Evolutionary conservation across 352 stramenopile genomes (phyloP), one percentile per base, ranked within the genome.

Genomic region (Globisporangium uncinulatum): DNA sequence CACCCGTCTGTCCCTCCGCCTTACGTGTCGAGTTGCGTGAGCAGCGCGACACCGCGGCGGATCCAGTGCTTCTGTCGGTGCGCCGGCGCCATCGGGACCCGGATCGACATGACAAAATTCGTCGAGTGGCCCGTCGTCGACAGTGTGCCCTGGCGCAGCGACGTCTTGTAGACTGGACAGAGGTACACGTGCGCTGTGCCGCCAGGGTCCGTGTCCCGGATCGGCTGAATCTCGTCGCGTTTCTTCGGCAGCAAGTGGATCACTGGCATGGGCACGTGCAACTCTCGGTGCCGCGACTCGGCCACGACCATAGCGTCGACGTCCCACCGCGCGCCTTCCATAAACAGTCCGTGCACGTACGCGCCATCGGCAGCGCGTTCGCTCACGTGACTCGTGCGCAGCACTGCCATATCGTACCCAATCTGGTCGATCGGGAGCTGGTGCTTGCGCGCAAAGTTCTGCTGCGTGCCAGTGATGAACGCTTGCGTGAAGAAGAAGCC

Each of bases 91-190:
- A 98, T 98, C 29, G 93, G 94, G 21, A 98, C 60, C 41, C 84
- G 80, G 42, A 98, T 86, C 17, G 86, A 97, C 88, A 98, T 97
- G 67, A 98, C 92, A 70, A 98, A 98, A 73, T 98, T 98, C 24
- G 93, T 98, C 41, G 89, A 97, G 57, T 98, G 93, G 31, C 93
- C 93, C 21, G 93, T 98, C 4, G 93, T 98, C 8, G 83, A 96
- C 31, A 98, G 73, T 43, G 83, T 97, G 41, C 93, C 93, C 54
- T 95, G 78, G 7, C 91, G 79, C 59, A 96, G 70, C 50, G 85
- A 97, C 32, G 87, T 97, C 74, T 96, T 96, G 85, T 97, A 97
- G 19, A 97, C 87, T 1, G 91, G 91, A 49, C 86, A 97, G 53
- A 95, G 72, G 61, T 97, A 97, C 63, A 96, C 82, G 61, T 97